These are phyloP conservation scores for Hortiboletus rubellus DNA, from an alignment of 1,284 basidiomycete genomes.

Conservation along the genomic window DNA sequence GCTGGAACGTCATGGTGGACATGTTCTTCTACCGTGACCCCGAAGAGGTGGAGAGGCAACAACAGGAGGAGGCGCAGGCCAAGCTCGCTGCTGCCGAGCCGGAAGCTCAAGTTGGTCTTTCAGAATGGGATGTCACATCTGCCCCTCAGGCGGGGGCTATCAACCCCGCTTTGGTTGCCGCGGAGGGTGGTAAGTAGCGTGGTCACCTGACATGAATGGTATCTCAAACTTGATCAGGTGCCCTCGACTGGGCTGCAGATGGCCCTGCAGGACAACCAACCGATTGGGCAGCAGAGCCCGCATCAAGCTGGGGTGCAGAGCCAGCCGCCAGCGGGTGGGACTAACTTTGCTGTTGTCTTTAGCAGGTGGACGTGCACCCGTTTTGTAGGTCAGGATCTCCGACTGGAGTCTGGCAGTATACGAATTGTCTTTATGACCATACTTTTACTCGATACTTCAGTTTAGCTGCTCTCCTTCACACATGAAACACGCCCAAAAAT, in stretches of 20 bases:
- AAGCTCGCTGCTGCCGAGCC: constrained; percentile 66
- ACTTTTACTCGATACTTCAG: constrained; percentile 16
- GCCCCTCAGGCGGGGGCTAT: constrained; percentile 68
- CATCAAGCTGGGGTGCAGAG: constrained; percentile 59
- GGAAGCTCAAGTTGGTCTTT: constrained; percentile 42
- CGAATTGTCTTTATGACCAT: constrained; percentile 21
- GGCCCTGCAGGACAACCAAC: constrained; percentile 45
- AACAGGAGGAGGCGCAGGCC: constrained; percentile 87
- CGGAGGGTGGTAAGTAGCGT: constrained; percentile 59
- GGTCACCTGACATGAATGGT: background rate
- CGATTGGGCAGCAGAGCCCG: constrained; percentile 87
- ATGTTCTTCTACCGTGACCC: constrained; percentile 99
- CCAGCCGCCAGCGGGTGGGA: constrained; percentile 55
- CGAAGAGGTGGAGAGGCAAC: constrained; percentile 97
- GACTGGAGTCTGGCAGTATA: constrained; percentile 11
- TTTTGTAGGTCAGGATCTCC: background rate
- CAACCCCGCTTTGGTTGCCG: constrained; percentile 69
- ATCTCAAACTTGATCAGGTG: constrained; percentile 45
- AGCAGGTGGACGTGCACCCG: background rate
- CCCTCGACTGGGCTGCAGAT: constrained; percentile 85
- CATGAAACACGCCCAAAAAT: constrained; percentile 11
- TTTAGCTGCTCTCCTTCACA: constrained; percentile 14
- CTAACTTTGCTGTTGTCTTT: constrained; percentile 37
- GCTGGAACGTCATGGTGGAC: constrained; percentile 98
- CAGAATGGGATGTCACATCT: constrained; percentile 80